Percentiles rank a stretch among this genome's conserved stretches.
phyloP scores from a whole-genome alignment of 2,329 filamentous ascomycete species.

The Penicillium sp. region DNA sequence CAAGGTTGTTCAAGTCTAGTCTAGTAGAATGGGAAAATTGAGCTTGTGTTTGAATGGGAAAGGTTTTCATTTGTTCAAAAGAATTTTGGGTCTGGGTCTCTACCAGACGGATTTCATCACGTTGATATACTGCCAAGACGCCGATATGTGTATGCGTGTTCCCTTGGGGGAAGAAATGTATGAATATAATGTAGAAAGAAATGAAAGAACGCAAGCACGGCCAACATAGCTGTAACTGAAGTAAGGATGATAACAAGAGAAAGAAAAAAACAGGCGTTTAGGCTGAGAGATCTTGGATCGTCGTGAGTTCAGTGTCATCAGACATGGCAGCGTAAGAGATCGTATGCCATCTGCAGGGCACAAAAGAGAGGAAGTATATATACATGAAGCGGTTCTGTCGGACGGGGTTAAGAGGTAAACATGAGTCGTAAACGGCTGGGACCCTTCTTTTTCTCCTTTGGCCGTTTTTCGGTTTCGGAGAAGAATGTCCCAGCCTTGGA shows the following conservation, averaged over 20 bases:
- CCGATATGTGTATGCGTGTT: background rate
- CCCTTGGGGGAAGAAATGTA: background rate
- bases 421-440: conserved; percentile 42
- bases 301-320: background rate
- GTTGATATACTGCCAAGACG: background rate
- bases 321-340: background rate
- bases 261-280: background rate
- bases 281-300: background rate
- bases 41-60: too few relatives aligned
- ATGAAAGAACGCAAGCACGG: background rate
- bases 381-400: conserved; percentile 9
- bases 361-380: conserved; percentile 28
- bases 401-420: conserved; percentile 31
- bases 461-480: conserved; percentile 32
- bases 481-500: conserved; percentile 25
- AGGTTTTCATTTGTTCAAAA: background rate
- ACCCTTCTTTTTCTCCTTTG: conserved; percentile 40
- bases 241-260: background rate
- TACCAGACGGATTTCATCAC: too few relatives aligned
- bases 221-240: background rate
- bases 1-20: too few relatives aligned
- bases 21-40: too few relatives aligned
- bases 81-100: background rate
- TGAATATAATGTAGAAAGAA: background rate
- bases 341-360: conserved; percentile 1